Evolutionary conservation across 345 rosid species (phyloP), one percentile per base, ranked within the genome.

Genomic region (Hibiscus trionum): DNA sequence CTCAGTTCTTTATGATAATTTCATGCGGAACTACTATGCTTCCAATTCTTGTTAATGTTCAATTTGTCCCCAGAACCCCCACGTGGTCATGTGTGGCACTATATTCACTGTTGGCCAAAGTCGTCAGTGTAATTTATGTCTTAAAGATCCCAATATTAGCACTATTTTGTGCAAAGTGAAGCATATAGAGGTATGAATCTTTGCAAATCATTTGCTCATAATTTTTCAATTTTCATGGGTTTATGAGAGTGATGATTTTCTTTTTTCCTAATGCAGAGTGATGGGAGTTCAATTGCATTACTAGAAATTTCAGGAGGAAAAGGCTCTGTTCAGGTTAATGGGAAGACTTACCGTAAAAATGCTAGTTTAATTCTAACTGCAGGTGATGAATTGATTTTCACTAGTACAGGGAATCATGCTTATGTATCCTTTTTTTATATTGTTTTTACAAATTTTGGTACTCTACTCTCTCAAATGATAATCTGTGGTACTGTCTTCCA

Each of bases 381-480:
- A 77, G 99, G 99, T 7, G 99, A 96, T 75, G 98, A 96, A 80
- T 83, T 96, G 77, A 78, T 93, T 80, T 96, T 96, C 76, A 84
- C 84, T 72, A 68, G 81, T 49, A 65, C 87, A 5, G 93, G 86
- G 57, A 90, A 86, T 80, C 94, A 96, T 84, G 87, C 99, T 74
- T 96, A 96, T 78, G 99, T 95, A 95, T 95, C 99, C 97, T 95
- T 80, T 68, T 39, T 11, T 21, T 21, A 21, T 42, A 66, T 6
- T 64, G 37, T 71, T 17, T 15, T 53, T 44, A 33, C 12, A 11
- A 44, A n/a, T 17, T 3, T 53, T 69, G 44, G 1, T 27, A 29
- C 3, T 68, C 10, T 57, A 16, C 12, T 1, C 46, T 69, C 46
- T 59, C 24, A 52, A 68, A 69, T 52, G 7, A 49, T 2, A 50